Evolutionary conservation across 129 eudicot species (phyloP).

Genomic region (Arctium minus): DNA sequence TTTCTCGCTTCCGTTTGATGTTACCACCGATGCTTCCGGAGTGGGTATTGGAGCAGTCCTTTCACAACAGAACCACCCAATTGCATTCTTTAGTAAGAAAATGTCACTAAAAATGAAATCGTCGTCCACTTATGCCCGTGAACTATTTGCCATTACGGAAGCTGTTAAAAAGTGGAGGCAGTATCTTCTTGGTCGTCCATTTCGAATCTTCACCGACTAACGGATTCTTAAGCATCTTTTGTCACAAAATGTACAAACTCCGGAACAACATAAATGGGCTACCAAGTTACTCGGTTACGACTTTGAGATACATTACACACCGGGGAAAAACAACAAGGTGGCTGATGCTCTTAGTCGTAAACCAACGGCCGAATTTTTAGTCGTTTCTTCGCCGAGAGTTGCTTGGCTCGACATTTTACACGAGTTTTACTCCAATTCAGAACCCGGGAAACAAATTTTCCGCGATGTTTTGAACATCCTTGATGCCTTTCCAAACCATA

Average conservation of each 20-base stretch:
- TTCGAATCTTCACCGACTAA: not conserved
- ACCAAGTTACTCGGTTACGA: not conserved
- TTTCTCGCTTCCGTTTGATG: not conserved
- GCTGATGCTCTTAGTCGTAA: not conserved
- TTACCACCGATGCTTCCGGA: conserved; percentile 5
- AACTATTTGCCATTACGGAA: not conserved
- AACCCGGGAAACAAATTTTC: no score
- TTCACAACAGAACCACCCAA: not conserved
- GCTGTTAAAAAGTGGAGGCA: conserved; percentile 2
- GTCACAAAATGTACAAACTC: not conserved
- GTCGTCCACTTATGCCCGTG: not conserved
- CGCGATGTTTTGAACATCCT: no score
- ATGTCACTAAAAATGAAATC: not conserved
- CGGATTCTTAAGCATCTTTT: not conserved
- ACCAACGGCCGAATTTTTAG: no score
- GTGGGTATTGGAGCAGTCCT: not conserved
- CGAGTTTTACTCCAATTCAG: no score
- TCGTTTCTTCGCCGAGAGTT: no score
- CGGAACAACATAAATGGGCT: not conserved
- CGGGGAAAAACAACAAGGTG: not conserved
- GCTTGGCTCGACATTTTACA: no score
- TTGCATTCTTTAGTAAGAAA: not conserved
- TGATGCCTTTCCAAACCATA: no score
- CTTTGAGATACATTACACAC: not conserved
- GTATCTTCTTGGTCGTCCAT: not conserved